Conservation (phyloP, 208 protist species). For the Strigomonas culicis region DNA sequence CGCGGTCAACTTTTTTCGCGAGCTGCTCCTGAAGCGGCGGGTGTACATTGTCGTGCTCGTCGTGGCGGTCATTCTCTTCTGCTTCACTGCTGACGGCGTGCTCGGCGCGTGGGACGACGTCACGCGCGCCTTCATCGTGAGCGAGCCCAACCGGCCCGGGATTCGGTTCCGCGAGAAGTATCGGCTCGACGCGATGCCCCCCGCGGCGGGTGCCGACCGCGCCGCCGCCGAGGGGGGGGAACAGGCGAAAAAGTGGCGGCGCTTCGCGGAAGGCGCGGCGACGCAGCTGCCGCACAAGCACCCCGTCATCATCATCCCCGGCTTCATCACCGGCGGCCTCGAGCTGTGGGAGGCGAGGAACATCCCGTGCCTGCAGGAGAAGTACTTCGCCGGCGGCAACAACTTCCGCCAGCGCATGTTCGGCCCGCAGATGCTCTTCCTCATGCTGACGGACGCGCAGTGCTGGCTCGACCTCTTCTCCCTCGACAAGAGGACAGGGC, state of each 20-base stretch:
- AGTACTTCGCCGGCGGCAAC: slow-evolving; percentile 17
- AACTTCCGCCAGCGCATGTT: slow-evolving; percentile 83
- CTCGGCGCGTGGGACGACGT: slow-evolving; percentile 30
- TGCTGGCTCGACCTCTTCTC: slow-evolving; percentile 82
- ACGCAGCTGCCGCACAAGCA: slow-evolving; percentile 46
- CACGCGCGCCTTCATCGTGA: slow-evolving; percentile 52
- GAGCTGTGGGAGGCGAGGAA: slow-evolving; percentile 73
- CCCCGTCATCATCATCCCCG: slow-evolving; percentile 80
- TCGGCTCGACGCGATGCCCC: slow-evolving; percentile 6
- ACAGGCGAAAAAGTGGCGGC: slow-evolving; percentile 51
- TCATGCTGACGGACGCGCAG: slow-evolving; percentile 63
- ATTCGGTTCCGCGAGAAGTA: slow-evolving; percentile 35
- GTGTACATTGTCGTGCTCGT: slow-evolving; percentile 39
- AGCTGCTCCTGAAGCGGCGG: slow-evolving; percentile 42
- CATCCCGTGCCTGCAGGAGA: slow-evolving; percentile 40
- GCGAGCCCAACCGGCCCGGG: slow-evolving; percentile 66
- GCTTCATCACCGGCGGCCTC: slow-evolving; percentile 85
- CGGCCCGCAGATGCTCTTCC: slow-evolving; percentile 65
- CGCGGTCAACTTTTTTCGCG: slow-evolving; percentile 44
- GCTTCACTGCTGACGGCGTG: slow-evolving; percentile 4
- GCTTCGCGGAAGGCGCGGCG: slow-evolving; percentile 37
- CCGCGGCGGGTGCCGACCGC: too few species aligned
- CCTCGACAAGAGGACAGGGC: slow-evolving; percentile 56
- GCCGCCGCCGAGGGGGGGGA: slow-evolving; percentile 38
- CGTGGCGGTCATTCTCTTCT: slow-evolving; percentile 21